Percentiles rank a stretch among this genome's conserved stretches.
These are phyloP conservation scores for Panicum virgatum DNA, from an alignment of 202 grass and related monocot genomes.

Conservation along the genomic window DNA sequence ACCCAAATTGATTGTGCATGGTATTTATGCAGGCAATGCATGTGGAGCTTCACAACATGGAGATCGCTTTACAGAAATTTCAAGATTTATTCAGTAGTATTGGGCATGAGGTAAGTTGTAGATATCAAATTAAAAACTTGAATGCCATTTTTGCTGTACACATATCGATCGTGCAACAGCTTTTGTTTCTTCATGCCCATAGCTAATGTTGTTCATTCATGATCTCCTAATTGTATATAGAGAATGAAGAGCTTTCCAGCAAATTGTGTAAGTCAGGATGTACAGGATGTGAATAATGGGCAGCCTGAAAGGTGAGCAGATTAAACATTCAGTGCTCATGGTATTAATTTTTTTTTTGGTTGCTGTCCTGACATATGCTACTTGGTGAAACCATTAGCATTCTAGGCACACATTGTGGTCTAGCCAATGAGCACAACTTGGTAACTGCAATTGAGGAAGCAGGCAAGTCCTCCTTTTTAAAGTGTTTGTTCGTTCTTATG, in stretches of 20 bases:
- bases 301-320: slow-evolving; percentile 46
- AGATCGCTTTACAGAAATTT: slow-evolving; percentile 59
- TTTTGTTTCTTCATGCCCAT: neutral
- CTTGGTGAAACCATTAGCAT: slow-evolving; percentile 24
- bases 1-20: slow-evolving; percentile 7
- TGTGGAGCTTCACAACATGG: slow-evolving; percentile 65
- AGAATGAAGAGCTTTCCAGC: slow-evolving; percentile 25
- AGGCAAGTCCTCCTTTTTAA: slow-evolving; percentile 32
- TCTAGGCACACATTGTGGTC: slow-evolving; percentile 37
- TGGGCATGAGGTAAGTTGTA: slow-evolving; percentile 45
- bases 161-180: neutral
- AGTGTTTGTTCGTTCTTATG: neutral
- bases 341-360: neutral
- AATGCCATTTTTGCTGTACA: neutral
- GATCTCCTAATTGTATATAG: slow-evolving; percentile 38
- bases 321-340: slow-evolving; percentile 13
- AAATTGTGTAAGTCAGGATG: slow-evolving; percentile 35
- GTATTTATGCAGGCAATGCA: slow-evolving; percentile 51
- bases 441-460: slow-evolving; percentile 19
- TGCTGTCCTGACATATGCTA: neutral
- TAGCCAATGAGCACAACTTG: slow-evolving; percentile 20
- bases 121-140: slow-evolving; percentile 17
- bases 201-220: neutral
- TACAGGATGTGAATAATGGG: slow-evolving; percentile 30
- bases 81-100: slow-evolving; percentile 55